Base-by-base conservation (phyloP, 164 flowering plant species). In the Nymphaea colorata region DNA sequence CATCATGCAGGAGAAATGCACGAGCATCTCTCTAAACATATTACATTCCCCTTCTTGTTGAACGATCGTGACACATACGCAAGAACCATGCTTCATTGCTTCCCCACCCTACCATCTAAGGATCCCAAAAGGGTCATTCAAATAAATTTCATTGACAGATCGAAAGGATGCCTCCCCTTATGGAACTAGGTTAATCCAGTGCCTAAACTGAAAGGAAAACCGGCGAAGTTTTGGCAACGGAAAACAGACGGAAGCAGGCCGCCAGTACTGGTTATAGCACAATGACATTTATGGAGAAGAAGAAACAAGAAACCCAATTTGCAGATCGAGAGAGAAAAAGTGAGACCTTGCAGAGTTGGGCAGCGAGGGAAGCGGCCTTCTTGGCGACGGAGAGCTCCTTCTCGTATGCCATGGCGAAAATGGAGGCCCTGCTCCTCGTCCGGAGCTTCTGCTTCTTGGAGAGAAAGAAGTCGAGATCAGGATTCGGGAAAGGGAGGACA, bases 331-430 rank as follows among this genome's bases (percentile, higher is more conserved):
- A 44, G 61, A 17, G 36, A 45, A 6, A 43, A 3, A 43, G 68
- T 2, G 53, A 69, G 55, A 61, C 79, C 76, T 73, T 74, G 59
- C 79, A 77, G 57, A 77, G 72, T 3, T 59, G 62, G 57, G 76
- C 76, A 11, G 79, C 74, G 10, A 73, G 72, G 44, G 72, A 68
- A 36, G 79, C 79, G 0, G 76, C 79, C 62, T 73, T 77, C 72
- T 71, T 74, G 41, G 79, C 79, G 4, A 71, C 76, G 3, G 63
- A 59, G 66, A 77, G 76, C 70, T 77, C 79, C 59, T 64, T 77
- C 55, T 77, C 79, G 63, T 73, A 77, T 3, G 57, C 12, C 7
- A 66, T 12, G 4, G 72, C 43, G 7, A 12, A 8, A 61, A 61
- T 11, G n/a, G 71, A 65, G 36, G 36, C 36, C 36, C 36, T 25